Percentiles rank a stretch among this genome's conserved stretches.
These are phyloP conservation scores for Psilocybe sp. DNA, from an alignment of 768 basidiomycete species.

Conservation along the genomic window DNA sequence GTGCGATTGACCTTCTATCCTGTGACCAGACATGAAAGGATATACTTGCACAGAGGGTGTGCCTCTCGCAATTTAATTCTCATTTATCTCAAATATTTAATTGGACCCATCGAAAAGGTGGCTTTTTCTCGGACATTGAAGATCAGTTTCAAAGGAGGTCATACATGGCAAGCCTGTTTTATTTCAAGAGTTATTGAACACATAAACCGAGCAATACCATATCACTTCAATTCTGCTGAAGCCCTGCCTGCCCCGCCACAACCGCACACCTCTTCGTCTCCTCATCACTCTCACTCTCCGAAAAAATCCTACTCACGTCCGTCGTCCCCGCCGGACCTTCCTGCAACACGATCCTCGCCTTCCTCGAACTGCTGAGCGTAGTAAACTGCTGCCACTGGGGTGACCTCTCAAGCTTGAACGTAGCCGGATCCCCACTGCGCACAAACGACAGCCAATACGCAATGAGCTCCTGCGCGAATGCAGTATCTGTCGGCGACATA, in stretches of 20 bases:
- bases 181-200: too few species aligned
- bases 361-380: too few species aligned
- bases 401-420: slow-evolving; percentile 47
- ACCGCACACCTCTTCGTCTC: slow-evolving; percentile 15
- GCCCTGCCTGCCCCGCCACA: slow-evolving; percentile 12
- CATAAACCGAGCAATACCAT: too few species aligned
- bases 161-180: too few species aligned
- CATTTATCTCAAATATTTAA: too few species aligned
- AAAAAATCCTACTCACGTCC: slow-evolving; percentile 13
- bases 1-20: too few species aligned
- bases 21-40: too few species aligned
- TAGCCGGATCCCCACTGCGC: slow-evolving; percentile 53
- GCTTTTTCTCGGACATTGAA: too few species aligned
- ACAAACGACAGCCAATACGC: slow-evolving; percentile 70
- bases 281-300: slow-evolving; percentile 8
- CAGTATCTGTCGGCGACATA: slow-evolving; percentile 41
- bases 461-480: slow-evolving; percentile 58
- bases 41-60: too few species aligned
- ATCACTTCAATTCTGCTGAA: slow-evolving; percentile 13
- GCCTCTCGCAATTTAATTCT: too few species aligned
- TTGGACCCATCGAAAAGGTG: too few species aligned
- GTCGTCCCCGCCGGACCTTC: slow-evolving; percentile 10
- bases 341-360: slow-evolving; percentile 14
- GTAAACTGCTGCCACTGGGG: slow-evolving; percentile 40
- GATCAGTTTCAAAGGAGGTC: too few species aligned